Percentiles rank a stretch among this genome's conserved stretches.
phyloP scores from a whole-genome alignment of 1,139 yeast genomes.

The Meyerozyma carpophila region DNA sequence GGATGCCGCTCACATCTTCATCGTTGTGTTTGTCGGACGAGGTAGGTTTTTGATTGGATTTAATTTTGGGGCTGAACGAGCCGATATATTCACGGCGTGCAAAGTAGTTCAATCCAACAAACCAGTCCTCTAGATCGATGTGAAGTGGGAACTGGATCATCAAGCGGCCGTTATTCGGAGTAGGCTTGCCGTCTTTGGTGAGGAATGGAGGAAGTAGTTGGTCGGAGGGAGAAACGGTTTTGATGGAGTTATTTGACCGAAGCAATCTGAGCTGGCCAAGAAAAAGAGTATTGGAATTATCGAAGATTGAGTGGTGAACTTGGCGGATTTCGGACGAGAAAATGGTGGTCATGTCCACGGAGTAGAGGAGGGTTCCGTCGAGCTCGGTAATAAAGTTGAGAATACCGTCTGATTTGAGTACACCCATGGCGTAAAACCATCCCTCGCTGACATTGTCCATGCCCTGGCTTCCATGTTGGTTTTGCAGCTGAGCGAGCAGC shows the following conservation, averaged over 20 bases:
- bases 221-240: constrained; percentile 25
- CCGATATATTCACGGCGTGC: constrained; percentile 58
- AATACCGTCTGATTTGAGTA: constrained; percentile 59
- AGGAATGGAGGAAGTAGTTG: constrained; percentile 21
- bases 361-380: constrained; percentile 63
- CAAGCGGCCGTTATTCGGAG: constrained; percentile 36
- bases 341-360: constrained; percentile 52
- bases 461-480: constrained; percentile 5
- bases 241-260: constrained; percentile 39
- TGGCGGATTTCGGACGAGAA: constrained; percentile 64
- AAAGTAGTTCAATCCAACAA: constrained; percentile 64
- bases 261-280: constrained; percentile 53
- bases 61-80: constrained; percentile 14
- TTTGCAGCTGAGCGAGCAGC: background rate
- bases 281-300: constrained; percentile 52
- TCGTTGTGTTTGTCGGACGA: background rate
- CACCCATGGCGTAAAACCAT: constrained; percentile 79
- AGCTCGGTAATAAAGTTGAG: constrained; percentile 58
- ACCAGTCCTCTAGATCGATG: constrained; percentile 81
- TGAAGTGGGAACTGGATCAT: constrained; percentile 62
- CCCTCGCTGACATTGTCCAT: constrained; percentile 37
- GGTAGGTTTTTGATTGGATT: background rate
- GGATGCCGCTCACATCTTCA: constrained; percentile 1
- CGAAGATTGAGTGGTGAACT: constrained; percentile 63
- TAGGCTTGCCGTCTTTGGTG: constrained; percentile 28